Evolutionary conservation across 805 yeast species (phyloP).

Genomic region (Yarrowia yakushimensis): DNA sequence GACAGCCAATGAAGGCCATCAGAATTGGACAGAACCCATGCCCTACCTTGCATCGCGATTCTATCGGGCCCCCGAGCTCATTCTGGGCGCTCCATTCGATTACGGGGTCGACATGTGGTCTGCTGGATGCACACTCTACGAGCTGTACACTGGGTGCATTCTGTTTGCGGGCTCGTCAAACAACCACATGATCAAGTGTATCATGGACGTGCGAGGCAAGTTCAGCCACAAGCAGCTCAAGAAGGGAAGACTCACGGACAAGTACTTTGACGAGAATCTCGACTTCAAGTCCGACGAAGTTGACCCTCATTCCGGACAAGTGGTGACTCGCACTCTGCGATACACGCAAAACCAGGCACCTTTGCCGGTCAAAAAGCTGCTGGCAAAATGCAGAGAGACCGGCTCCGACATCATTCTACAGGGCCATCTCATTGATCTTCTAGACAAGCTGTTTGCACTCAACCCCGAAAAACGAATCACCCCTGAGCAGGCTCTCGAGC

Average conservation of each 20-base stretch:
- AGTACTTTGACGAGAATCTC: conserved; percentile 35
- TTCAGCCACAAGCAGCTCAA: conserved; percentile 35
- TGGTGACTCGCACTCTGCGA: conserved; percentile 26
- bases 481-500: conserved; percentile 60
- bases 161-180: conserved; percentile 86
- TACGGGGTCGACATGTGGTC: conserved; percentile 88
- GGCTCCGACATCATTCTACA: conserved; percentile 25
- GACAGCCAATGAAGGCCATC: conserved; percentile 27
- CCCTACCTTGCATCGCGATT: conserved; percentile 53
- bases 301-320: conserved; percentile 32
- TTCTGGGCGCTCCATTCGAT: conserved; percentile 60
- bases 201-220: conserved; percentile 37
- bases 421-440: conserved; percentile 33
- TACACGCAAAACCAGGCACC: conserved; percentile 23
- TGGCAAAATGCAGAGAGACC: conserved; percentile 23
- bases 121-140: conserved; percentile 89
- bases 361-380: conserved; percentile 12
- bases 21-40: conserved; percentile 30
- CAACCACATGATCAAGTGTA: conserved; percentile 52
- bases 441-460: conserved; percentile 35
- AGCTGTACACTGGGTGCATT: conserved; percentile 88
- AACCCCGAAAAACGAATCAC: conserved; percentile 68
- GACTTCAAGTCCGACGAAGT: conserved; percentile 31
- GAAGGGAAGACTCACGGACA: conserved; percentile 31
- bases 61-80: conserved; percentile 76